Evolutionary conservation across 2,329 filamentous ascomycete genomes (phyloP), one percentile per base, ranked within the genome.

Genomic region (Fusarium burgessii): DNA sequence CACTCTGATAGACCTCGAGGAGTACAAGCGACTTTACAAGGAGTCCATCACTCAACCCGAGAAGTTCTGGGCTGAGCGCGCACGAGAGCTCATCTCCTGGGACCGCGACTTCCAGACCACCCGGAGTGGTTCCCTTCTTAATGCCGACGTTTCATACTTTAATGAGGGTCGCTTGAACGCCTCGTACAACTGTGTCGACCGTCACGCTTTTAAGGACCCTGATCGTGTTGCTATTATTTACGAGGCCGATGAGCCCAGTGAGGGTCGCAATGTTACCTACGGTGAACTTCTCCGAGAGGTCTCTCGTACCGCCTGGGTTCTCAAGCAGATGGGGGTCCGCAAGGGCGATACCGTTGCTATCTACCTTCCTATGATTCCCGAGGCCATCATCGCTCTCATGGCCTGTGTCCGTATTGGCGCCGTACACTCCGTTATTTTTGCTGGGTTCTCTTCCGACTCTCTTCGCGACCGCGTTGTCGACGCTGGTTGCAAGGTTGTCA

Each of bases 311-410:
- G 92, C 96, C 46, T 94, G 93, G 85, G 92, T 93, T 27, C 88
- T 99, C 75, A 97, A 95, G 87, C 89, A 95, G 84, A 96, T 97
- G 90, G 96, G 96, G 70, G 95, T 99, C 66, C 91, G 92, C 85
- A 98, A 98, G 87, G 96, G 96, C 60, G 96, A 99, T 83, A 97
- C 95, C 7, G 95, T 99, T 62, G 96, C 94, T 70, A 93, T 99
- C 74, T 99, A 99, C 86, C 85, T 99, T 72, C 96, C 96, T 81
- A 99, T 99, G 96, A 97, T 99, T 82, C 96, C 96, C 60, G 95
- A 99, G 83, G 96, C 96, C 10, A 78, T 99, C 63, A 87, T 99
- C 77, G 92, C 96, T 58, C 93, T 99, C 82, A 87, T 99, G 61
- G 96, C 96, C 67, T 97, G 95, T 82, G 85, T 91, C 40, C 93